Conservation (phyloP, 352 stramenopile genomes). For the Salisapilia sapeloensis region DNA sequence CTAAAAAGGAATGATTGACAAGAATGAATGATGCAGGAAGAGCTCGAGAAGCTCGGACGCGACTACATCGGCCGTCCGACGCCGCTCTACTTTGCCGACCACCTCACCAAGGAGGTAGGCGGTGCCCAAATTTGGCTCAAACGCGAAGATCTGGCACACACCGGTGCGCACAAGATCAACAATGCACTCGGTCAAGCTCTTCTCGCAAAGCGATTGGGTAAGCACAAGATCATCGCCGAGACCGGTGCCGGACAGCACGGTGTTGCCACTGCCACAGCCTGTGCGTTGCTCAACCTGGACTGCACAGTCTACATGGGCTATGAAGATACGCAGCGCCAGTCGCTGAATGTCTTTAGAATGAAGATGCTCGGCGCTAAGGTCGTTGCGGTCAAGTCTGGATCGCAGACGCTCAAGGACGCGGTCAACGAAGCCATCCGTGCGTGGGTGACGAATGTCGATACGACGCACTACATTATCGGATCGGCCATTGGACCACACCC, state of each 20-base stretch:
- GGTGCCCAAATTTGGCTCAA: constrained; percentile 97
- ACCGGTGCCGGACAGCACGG: constrained; percentile 96
- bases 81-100: constrained; percentile 93
- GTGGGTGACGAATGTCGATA: constrained; percentile 97
- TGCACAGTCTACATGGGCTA: constrained; percentile 99
- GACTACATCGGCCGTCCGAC: constrained; percentile 88
- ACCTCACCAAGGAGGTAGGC: constrained; percentile 86
- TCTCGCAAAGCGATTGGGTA: constrained; percentile 91
- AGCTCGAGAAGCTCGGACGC: constrained; percentile 92
- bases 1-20: background rate
- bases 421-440: constrained; percentile 98
- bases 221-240: constrained; percentile 96
- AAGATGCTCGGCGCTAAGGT: constrained; percentile 98
- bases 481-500: constrained; percentile 95
- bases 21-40: constrained; percentile 49
- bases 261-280: constrained; percentile 94
- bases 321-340: constrained; percentile 94
- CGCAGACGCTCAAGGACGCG: constrained; percentile 95
- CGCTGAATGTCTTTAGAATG: constrained; percentile 98
- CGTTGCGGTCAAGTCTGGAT: constrained; percentile 92
- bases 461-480: constrained; percentile 98
- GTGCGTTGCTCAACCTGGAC: constrained; percentile 89
- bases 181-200: constrained; percentile 95
- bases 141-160: constrained; percentile 95
- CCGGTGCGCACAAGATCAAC: constrained; percentile 99